Base-by-base conservation (phyloP, 176 grass and related monocot genomes). In the Stipa capillata region DNA sequence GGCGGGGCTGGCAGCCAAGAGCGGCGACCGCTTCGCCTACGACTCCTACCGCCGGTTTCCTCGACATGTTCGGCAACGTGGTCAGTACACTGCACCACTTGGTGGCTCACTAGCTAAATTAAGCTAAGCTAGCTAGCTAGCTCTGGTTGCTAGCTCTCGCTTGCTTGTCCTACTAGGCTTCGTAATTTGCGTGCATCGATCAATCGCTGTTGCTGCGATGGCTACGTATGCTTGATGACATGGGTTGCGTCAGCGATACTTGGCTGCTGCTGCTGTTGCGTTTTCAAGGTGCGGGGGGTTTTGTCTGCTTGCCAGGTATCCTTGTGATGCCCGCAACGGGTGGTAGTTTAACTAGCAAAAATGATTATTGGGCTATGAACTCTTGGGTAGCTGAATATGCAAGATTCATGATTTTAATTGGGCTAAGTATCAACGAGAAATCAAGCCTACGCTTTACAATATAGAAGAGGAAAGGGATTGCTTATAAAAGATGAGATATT, bases 11-110 rank as follows among this genome's bases (percentile, higher is more conserved):
- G 92, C 92, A 0, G 50, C 84, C 43, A 99, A 96, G 92, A 96
- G 97, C 52, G 97, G 97, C 14, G 88, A 99, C 61, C 84, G 97
- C 14, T 99, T 99, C 74, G 97, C 97, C 65, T 93, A 91, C 83
- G 97, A 99, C 78, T 99, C 97, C 0, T 96, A 54, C 60, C 97
- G 97, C 29, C 97, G 97, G n/a, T 3, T 99, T 99, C 85, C 87
- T 99, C 62, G 97, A 99, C 81, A 99, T 99, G 97, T 99, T 99
- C 60, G 92, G 97, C 44, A 80, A 93, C 66, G 97, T 99, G 86
- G 97, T 99, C 28, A 81, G 92, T 90, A 29, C 27, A 3, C 20
- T 16, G 0, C 13, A 24, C 8, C 14, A 4, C 8, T 27, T 9
- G 20, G 4, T 9, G 20, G 4, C 15, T 24, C n/a, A 1, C n/a